Evolutionary conservation across 139 green algal genomes (phyloP).

Genomic region (Bryopsis sp.): DNA sequence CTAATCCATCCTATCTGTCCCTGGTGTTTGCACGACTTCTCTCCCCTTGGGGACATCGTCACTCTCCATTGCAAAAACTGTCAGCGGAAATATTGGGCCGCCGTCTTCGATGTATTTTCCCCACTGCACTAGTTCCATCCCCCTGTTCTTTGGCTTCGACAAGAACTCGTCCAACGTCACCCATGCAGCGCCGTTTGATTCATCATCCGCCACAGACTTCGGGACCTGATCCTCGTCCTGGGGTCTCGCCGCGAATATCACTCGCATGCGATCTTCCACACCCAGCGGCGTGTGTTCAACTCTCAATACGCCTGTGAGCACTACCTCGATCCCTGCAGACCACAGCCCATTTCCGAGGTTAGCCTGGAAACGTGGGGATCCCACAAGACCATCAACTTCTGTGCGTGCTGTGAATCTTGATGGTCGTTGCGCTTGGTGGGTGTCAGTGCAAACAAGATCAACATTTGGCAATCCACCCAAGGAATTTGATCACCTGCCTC

Average conservation of each 20-base stretch:
- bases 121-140: neutral
- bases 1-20: too few species aligned
- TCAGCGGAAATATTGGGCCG: neutral
- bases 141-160: neutral
- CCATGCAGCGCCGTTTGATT: neutral
- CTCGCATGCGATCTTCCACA: too few species aligned
- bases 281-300: neutral
- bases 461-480: too few species aligned
- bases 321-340: neutral
- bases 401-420: too few species aligned
- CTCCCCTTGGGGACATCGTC: too few species aligned
- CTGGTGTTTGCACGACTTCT: too few species aligned
- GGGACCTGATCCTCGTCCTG: neutral
- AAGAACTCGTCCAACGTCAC: neutral
- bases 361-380: too few species aligned
- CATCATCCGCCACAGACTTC: neutral
- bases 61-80: neutral
- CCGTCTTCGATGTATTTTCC: neutral
- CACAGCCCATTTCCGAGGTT: too few species aligned
- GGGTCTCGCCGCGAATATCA: neutral
- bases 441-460: too few species aligned
- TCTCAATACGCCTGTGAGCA: neutral
- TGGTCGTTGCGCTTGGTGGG: too few species aligned
- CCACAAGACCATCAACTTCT: too few species aligned
- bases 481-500: too few species aligned